Conservation (phyloP, 352 stramenopile genomes). For the Pythium insidiosum region DNA sequence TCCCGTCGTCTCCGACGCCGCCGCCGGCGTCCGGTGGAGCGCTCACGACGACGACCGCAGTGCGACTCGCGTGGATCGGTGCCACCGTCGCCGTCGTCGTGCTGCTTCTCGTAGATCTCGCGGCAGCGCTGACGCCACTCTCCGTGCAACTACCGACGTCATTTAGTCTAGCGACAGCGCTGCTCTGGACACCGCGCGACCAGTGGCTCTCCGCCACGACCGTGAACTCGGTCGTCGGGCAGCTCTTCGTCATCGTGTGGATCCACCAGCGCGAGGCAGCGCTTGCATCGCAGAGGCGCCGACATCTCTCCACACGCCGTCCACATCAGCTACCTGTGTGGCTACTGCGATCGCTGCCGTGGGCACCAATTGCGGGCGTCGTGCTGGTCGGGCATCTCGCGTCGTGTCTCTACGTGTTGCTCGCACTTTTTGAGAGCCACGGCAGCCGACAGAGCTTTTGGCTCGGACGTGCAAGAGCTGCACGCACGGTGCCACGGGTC, state of each 20-base stretch:
- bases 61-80: conserved; percentile 36
- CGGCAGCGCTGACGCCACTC: conserved; percentile 27
- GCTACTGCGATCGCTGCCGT: conserved; percentile 3
- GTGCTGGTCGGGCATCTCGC: conserved; percentile 48
- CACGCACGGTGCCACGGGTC: conserved; percentile 4
- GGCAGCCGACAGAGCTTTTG: conserved; percentile 60
- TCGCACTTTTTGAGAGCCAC: conserved; percentile 64
- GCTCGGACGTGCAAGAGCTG: conserved; percentile 26
- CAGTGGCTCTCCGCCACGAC: conserved; percentile 9
- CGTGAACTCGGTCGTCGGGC: conserved; percentile 40
- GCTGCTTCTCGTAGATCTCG: conserved; percentile 55
- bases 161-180: too few relatives aligned
- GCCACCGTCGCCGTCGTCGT: conserved; percentile 26
- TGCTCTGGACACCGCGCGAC: too few relatives aligned
- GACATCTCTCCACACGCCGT: background rate
- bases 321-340: background rate
- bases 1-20: too few relatives aligned
- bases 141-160: too few relatives aligned
- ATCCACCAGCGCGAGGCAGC: conserved; percentile 38
- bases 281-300: background rate
- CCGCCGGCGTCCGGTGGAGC: background rate
- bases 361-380: conserved; percentile 14
- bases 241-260: conserved; percentile 36
- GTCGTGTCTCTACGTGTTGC: conserved; percentile 56
- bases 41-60: background rate